Percentiles rank a stretch among this genome's conserved stretches.
These are phyloP conservation scores for Saxophila tyrrhenica DNA, from an alignment of 495 filamentous ascomycete species.

Conservation along the genomic window DNA sequence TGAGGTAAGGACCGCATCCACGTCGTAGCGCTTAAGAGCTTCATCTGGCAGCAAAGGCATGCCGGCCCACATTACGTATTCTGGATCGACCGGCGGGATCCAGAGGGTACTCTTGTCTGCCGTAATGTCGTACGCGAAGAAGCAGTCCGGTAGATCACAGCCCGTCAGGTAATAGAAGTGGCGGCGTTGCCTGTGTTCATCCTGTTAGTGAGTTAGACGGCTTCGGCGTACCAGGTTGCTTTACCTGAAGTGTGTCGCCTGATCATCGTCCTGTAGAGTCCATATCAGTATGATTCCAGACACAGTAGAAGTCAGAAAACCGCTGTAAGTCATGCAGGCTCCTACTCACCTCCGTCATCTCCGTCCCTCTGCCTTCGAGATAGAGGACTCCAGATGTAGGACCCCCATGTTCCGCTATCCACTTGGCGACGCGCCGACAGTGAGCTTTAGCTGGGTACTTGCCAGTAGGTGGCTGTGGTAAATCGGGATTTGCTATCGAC, in stretches of 20 bases:
- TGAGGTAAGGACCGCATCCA: conserved; percentile 63
- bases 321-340: not conserved
- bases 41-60: conserved; percentile 68
- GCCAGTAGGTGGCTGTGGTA: conserved; percentile 28
- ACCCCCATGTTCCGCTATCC: conserved; percentile 50
- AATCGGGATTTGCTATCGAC: conserved; percentile 15
- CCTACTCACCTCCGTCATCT: conserved; percentile 26
- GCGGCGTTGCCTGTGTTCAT: conserved; percentile 58
- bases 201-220: not conserved
- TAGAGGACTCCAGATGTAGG: conserved; percentile 60
- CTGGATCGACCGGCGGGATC: conserved; percentile 79
- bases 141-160: conserved; percentile 70
- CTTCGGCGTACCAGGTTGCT: no score
- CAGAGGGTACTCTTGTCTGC: conserved; percentile 69
- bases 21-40: conserved; percentile 62
- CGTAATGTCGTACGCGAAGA: conserved; percentile 67
- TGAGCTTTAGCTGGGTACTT: conserved; percentile 97
- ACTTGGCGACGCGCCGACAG: conserved; percentile 66
- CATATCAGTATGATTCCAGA: no score
- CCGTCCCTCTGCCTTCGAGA: conserved; percentile 70
- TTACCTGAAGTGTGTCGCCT: conserved; percentile 64
- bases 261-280: conserved; percentile 74
- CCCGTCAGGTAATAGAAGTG: conserved; percentile 94
- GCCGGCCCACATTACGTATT: conserved; percentile 92
- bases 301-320: no score